Conservation (phyloP, 2,329 filamentous ascomycete species). For the Albifimbria verrucaria region DNA sequence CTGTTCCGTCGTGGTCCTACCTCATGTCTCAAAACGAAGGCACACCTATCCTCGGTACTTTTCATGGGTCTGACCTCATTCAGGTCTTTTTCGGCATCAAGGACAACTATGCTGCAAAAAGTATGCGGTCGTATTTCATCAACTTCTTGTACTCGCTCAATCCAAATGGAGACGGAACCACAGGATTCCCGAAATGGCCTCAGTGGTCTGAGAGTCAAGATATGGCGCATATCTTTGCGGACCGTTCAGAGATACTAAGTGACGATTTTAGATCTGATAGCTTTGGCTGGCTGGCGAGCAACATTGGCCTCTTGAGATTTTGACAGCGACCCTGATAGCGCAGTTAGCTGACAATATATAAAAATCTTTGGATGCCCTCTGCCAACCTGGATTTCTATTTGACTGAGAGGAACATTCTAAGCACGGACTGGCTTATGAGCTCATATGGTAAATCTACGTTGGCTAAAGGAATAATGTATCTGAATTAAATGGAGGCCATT, state of each 20-base stretch:
- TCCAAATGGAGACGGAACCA: conserved; percentile 3
- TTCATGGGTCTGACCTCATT: conserved; percentile 57
- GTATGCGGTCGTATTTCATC: conserved; percentile 55
- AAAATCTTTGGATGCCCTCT: too few relatives aligned
- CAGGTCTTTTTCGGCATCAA: conserved; percentile 51
- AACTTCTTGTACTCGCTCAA: conserved; percentile 36
- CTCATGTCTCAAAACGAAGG: conserved; percentile 57
- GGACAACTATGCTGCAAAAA: conserved; percentile 42
- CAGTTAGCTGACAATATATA: too few relatives aligned
- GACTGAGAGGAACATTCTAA: too few relatives aligned
- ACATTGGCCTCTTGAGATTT: too few relatives aligned
- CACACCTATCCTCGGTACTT: conserved; percentile 60
- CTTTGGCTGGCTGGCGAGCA: background rate
- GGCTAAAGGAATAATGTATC: too few relatives aligned
- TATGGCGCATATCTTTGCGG: conserved; percentile 3
- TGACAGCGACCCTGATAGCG: too few relatives aligned
- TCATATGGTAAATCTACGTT: too few relatives aligned
- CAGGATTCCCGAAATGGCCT: conserved; percentile 5
- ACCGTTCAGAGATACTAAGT: conserved; percentile 1
- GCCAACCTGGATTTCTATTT: too few relatives aligned
- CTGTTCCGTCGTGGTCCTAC: conserved; percentile 57
- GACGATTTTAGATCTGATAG: conserved; percentile 6
- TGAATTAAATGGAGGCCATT: too few relatives aligned
- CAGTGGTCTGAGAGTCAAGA: conserved; percentile 4
- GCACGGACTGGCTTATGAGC: too few relatives aligned